A percentile compares a stretch with the other conserved stretches of the same genome.
Conservation (phyloP, 2,329 filamentous ascomycete species). For the Fusarium xylarioides region DNA sequence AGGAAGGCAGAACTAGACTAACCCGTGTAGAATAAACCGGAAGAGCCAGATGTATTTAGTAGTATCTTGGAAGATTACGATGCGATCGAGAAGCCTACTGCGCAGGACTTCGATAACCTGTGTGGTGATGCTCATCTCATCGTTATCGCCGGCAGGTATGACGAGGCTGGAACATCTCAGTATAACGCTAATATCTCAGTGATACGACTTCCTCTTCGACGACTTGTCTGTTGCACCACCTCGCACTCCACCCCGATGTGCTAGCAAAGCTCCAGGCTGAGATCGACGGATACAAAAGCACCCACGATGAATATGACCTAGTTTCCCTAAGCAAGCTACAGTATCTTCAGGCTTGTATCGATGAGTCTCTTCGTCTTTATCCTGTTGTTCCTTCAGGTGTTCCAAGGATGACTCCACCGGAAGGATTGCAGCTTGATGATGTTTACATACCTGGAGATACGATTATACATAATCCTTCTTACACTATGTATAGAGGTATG, state of each 20-base stretch:
- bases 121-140: not conserved
- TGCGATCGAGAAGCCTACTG: not conserved
- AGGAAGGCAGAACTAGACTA: not conserved
- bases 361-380: slow-evolving; percentile 27
- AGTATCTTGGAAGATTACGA: slow-evolving; percentile 10
- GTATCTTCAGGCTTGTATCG: slow-evolving; percentile 32
- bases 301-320: not conserved
- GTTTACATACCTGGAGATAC: slow-evolving; percentile 16
- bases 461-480: not conserved
- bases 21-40: not conserved
- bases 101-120: not conserved
- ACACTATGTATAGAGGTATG: slow-evolving; percentile 21
- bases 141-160: slow-evolving; percentile 5
- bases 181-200: not conserved
- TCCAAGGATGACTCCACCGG: slow-evolving; percentile 4
- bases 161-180: fast-evolving
- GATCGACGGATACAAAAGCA: slow-evolving; percentile 10
- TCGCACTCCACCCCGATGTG: not conserved
- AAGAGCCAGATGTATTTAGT: slow-evolving; percentile 6
- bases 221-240: slow-evolving; percentile 5
- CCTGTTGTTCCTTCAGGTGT: slow-evolving; percentile 19
- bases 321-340: not conserved
- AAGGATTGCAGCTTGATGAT: not conserved
- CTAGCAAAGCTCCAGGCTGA: not conserved
- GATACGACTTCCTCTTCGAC: slow-evolving; percentile 26